Conservation (phyloP, 1,284 basidiomycete species). For the Sparassis latifolia region DNA sequence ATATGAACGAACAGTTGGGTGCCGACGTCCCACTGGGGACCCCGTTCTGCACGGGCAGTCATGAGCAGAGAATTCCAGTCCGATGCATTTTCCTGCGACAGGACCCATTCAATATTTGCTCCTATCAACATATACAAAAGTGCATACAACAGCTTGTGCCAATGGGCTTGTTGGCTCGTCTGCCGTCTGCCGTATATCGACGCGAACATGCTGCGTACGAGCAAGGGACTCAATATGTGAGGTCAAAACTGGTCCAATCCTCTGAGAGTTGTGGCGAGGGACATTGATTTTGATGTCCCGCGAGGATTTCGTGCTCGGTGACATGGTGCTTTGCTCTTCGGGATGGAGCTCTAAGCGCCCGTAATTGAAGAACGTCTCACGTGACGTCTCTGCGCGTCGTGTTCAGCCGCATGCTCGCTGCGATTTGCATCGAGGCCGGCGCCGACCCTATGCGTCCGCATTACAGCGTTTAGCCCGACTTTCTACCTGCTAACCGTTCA, state of each 20-base stretch:
- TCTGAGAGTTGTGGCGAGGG: slow-evolving; percentile 68
- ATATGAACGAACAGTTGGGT: slow-evolving; percentile 60
- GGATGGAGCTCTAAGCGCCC: too few species aligned
- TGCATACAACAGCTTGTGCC: slow-evolving; percentile 54
- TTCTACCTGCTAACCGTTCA: too few species aligned
- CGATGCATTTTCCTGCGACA: slow-evolving; percentile 63
- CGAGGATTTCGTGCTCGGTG: slow-evolving; percentile 42
- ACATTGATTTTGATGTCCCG: slow-evolving; percentile 56
- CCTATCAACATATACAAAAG: background rate
- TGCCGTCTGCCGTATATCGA: slow-evolving; percentile 56
- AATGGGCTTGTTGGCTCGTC: slow-evolving; percentile 45
- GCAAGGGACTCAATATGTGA: slow-evolving; percentile 51
- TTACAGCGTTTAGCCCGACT: too few species aligned
- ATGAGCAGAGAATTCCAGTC: slow-evolving; percentile 79
- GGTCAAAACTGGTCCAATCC: slow-evolving; percentile 55
- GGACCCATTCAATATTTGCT: slow-evolving; percentile 1
- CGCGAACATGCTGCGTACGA: slow-evolving; percentile 38
- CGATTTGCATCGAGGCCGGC: too few species aligned
- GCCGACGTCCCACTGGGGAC: slow-evolving; percentile 80
- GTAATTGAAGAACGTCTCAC: too few species aligned
- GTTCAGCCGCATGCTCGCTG: too few species aligned
- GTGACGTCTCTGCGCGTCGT: too few species aligned
- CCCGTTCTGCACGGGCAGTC: slow-evolving; percentile 70
- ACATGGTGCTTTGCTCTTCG: slow-evolving; percentile 33
- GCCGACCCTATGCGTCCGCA: too few species aligned